phyloP scores from a whole-genome alignment of 352 stramenopile species.

The Albugo laibachii region DNA sequence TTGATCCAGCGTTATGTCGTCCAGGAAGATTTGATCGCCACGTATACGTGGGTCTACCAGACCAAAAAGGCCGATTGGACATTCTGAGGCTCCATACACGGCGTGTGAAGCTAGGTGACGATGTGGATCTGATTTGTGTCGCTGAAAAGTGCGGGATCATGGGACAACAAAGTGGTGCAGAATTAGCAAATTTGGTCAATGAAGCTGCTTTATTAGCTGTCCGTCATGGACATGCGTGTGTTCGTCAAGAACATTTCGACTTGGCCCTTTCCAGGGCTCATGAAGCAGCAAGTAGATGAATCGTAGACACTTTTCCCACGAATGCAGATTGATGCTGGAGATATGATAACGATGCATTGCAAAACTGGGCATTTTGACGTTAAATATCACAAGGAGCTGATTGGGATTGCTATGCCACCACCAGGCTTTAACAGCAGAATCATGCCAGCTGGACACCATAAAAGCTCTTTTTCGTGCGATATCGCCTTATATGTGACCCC shows the following conservation, averaged over 20 bases:
- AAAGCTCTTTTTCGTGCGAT: slow-evolving; percentile 74
- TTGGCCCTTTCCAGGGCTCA: slow-evolving; percentile 51
- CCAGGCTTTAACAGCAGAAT: slow-evolving; percentile 81
- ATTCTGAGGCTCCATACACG: slow-evolving; percentile 55
- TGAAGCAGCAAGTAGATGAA: slow-evolving; percentile 19
- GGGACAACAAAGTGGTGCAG: slow-evolving; percentile 42
- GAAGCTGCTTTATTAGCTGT: slow-evolving; percentile 64
- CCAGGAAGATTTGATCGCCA: slow-evolving; percentile 93
- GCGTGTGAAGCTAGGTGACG: slow-evolving; percentile 20
- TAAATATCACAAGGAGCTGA: neutral
- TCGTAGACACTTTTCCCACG: neutral
- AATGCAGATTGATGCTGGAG: neutral
- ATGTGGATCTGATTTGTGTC: slow-evolving; percentile 28
- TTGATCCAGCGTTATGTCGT: slow-evolving; percentile 90
- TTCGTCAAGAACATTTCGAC: slow-evolving; percentile 50
- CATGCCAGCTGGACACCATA: slow-evolving; percentile 68
- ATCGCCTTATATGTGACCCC: slow-evolving; percentile 71
- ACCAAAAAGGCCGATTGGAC: slow-evolving; percentile 76
- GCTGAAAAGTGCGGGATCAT: slow-evolving; percentile 32
- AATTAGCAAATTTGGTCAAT: slow-evolving; percentile 66
- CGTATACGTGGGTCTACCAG: slow-evolving; percentile 88
- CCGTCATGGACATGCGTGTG: slow-evolving; percentile 31
- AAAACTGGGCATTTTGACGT: no score
- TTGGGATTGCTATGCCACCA: slow-evolving; percentile 56
- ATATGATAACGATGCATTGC: neutral